These are phyloP conservation scores for Circinella umbellata DNA, from an alignment of 371 early-diverging fungal species.

Conservation along the genomic window DNA sequence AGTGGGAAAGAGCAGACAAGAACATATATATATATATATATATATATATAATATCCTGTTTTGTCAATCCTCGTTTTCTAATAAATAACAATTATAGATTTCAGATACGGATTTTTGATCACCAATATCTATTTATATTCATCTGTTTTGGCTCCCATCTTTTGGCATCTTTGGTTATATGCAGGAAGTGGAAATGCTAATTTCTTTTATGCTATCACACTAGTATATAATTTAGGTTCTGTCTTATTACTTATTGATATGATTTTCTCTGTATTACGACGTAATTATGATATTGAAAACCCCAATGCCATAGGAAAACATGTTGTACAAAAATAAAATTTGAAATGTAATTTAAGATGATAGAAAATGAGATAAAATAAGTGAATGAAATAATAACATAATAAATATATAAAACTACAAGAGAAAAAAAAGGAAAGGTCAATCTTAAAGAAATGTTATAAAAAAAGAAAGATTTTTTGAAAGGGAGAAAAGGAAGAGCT, in stretches of 20 bases:
- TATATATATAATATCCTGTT: too few relatives aligned
- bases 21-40: too few relatives aligned
- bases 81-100: slow-evolving; percentile 39
- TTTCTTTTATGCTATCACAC: slow-evolving; percentile 95
- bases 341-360: background rate
- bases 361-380: too few relatives aligned
- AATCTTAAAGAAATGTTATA: background rate
- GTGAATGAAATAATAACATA: background rate
- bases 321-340: slow-evolving; percentile 59
- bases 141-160: slow-evolving; percentile 83
- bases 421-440: background rate
- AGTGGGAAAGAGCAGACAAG: slow-evolving; percentile 11
- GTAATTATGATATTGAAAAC: slow-evolving; percentile 77
- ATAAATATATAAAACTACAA: slow-evolving; percentile 7
- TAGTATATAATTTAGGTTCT: slow-evolving; percentile 87
- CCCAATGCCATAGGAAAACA: slow-evolving; percentile 65
- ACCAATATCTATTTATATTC: slow-evolving; percentile 74
- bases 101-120: slow-evolving; percentile 71
- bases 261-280: slow-evolving; percentile 70
- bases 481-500: background rate
- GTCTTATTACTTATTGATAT: slow-evolving; percentile 82
- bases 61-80: too few relatives aligned
- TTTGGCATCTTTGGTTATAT: slow-evolving; percentile 95
- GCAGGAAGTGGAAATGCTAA: slow-evolving; percentile 96
- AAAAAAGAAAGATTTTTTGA: background rate